Percentiles rank a stretch among this genome's conserved stretches.
Evolutionary conservation across 495 filamentous ascomycete species (phyloP).

Genomic region (Penicillium desertorum): DNA sequence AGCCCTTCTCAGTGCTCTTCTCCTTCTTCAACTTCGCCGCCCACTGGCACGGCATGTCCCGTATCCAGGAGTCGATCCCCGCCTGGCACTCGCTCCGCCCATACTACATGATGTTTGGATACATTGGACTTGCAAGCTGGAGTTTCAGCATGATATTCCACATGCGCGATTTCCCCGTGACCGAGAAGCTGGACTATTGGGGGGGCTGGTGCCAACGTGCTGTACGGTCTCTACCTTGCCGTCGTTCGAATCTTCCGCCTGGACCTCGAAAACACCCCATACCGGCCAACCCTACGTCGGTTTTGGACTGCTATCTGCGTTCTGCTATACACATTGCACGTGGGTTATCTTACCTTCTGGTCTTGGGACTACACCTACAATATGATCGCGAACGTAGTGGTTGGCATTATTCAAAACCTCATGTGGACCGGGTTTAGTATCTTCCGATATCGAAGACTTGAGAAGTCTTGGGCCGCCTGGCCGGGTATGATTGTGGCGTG

Average conservation of each 20-base stretch:
- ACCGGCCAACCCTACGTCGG: constrained; percentile 59
- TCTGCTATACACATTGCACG: constrained; percentile 70
- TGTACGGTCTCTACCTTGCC: constrained; percentile 87
- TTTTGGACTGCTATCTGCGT: constrained; percentile 74
- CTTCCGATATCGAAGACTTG: constrained; percentile 64
- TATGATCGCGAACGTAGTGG: constrained; percentile 88
- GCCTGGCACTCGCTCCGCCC: constrained; percentile 68
- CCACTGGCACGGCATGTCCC: constrained; percentile 75
- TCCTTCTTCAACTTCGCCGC: constrained; percentile 84
- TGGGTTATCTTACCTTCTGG: constrained; percentile 80
- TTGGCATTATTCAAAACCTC: constrained; percentile 76
- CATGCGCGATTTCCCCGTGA: constrained; percentile 76
- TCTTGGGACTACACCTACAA: constrained; percentile 96
- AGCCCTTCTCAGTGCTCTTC: constrained; percentile 91
- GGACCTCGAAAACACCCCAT: constrained; percentile 58
- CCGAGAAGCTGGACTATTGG: constrained; percentile 96
- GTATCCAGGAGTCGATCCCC: constrained; percentile 68
- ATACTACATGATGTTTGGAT: constrained; percentile 81
- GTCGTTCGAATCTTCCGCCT: constrained; percentile 79
- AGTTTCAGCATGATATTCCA: constrained; percentile 88
- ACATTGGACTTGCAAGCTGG: constrained; percentile 82
- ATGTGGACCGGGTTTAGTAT: constrained; percentile 87
- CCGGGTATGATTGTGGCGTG: constrained; percentile 91
- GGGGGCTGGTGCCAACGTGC: constrained; percentile 86
- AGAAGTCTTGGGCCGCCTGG: constrained; percentile 78